A percentile compares a stretch with the other conserved stretches of the same genome.
Conservation (phyloP, 75 land plant genomes). For the Pinus albicaulis region DNA sequence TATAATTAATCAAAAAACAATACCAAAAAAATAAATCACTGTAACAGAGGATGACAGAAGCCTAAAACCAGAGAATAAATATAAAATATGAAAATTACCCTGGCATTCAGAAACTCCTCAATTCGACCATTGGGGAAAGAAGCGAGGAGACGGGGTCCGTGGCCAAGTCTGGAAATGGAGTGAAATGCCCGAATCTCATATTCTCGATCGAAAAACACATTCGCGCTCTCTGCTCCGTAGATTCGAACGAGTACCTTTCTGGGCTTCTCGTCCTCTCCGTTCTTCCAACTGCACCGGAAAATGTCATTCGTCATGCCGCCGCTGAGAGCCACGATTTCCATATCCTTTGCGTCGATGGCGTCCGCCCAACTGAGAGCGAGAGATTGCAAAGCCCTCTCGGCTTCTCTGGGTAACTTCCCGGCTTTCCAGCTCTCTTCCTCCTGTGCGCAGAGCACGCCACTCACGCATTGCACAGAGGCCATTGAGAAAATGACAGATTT, state of each 20-base stretch:
- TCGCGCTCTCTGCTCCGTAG: conserved; percentile 75
- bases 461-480: no score
- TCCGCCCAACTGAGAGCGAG: conserved; percentile 75
- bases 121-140: conserved; percentile 75
- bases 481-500: no score
- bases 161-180: conserved; percentile 76
- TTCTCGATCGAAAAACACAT: conserved; percentile 73
- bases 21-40: no score
- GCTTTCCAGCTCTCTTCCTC: no score
- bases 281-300: conserved; percentile 71
- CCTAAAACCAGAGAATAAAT: no score
- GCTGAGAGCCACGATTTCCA: conserved; percentile 56
- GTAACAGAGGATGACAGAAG: no score
- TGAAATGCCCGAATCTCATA: conserved; percentile 88
- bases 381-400: conserved; percentile 31
- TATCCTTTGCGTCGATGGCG: conserved; percentile 35
- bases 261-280: conserved; percentile 13
- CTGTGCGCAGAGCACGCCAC: no score
- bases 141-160: conserved; percentile 86
- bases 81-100: conserved; percentile 31
- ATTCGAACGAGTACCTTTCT: conserved; percentile 70
- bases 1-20: no score
- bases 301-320: conserved; percentile 98
- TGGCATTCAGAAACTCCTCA: conserved; percentile 93
- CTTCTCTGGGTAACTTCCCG: conserved; percentile 20